Evolutionary conservation across 352 stramenopile genomes (phyloP).

Genomic region (Globisporangium apiculatum): DNA sequence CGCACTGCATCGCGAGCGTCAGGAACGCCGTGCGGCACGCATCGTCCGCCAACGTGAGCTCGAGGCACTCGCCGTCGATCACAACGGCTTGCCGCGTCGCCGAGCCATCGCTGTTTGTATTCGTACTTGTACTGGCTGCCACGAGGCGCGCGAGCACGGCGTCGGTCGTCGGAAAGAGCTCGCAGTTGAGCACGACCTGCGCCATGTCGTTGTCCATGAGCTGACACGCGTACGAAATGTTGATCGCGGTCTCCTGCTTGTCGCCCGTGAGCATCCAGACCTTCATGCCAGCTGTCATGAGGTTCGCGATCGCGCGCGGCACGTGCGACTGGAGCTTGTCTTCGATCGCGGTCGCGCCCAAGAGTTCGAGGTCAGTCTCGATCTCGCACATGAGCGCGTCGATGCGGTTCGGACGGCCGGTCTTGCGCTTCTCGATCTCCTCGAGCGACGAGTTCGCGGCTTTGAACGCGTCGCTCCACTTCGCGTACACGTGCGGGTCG

Average conservation of each 20-base stretch:
- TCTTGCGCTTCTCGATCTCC: conserved; percentile 78
- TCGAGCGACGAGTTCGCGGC: conserved; percentile 58
- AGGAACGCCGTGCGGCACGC: conserved; percentile 55
- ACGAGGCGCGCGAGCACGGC: conserved; percentile 27
- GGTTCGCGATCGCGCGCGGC: conserved; percentile 74
- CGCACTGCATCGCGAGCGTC: conserved; percentile 54
- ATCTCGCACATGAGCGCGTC: conserved; percentile 71
- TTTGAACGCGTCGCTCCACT: conserved; percentile 64
- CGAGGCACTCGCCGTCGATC: conserved; percentile 64
- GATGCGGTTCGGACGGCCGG: conserved; percentile 55
- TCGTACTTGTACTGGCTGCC: conserved; percentile 5
- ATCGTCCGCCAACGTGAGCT: conserved; percentile 49
- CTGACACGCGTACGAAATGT: conserved; percentile 89
- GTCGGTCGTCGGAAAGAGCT: conserved; percentile 48
- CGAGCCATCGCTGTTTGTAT: conserved; percentile 13
- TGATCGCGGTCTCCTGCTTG: conserved; percentile 93
- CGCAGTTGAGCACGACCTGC: conserved; percentile 59
- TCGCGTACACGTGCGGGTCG: conserved; percentile 41
- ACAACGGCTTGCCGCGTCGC: conserved; percentile 48
- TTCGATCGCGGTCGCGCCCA: conserved; percentile 91
- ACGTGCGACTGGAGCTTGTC: conserved; percentile 92
- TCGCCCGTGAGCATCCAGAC: conserved; percentile 93
- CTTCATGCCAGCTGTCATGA: conserved; percentile 85
- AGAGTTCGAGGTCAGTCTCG: conserved; percentile 70
- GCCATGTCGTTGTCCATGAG: conserved; percentile 87